Percentiles rank a stretch among this genome's conserved stretches.
These are phyloP conservation scores for Avena sativa DNA, from an alignment of 176 grass and related monocot species.

Conservation along the genomic window DNA sequence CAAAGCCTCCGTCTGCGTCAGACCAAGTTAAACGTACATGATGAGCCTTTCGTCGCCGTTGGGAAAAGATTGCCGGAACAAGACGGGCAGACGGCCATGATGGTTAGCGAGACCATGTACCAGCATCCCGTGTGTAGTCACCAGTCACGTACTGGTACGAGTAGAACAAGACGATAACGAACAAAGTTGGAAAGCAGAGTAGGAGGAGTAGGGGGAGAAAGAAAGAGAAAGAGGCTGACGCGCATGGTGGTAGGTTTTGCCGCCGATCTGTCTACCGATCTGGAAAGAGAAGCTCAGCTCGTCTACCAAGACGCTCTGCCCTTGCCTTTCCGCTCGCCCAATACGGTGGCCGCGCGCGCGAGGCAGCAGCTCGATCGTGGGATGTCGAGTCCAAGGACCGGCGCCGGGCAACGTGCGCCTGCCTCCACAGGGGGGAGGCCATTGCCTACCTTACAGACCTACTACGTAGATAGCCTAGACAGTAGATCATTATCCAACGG, in stretches of 20 bases:
- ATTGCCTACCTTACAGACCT: neutral
- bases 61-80: neutral
- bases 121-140: neutral
- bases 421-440: neutral
- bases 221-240: neutral
- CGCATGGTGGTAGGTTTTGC: neutral
- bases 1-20: neutral
- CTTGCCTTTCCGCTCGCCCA: constrained; percentile 14
- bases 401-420: constrained; percentile 11
- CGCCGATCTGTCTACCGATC: neutral
- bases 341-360: neutral
- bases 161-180: neutral
- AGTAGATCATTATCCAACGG: neutral
- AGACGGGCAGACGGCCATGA: neutral
- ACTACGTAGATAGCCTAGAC: neutral
- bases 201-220: neutral
- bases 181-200: neutral
- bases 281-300: neutral
- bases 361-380: neutral
- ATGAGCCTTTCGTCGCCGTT: neutral
- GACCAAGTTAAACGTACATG: neutral
- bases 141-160: neutral
- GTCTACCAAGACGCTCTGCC: neutral
- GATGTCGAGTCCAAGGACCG: constrained; percentile 11
- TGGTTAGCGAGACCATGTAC: neutral